Evolutionary conservation across 176 grass and related monocot genomes (phyloP), one percentile per base, ranked within the genome.

Genomic region (Oryza officinalis): DNA sequence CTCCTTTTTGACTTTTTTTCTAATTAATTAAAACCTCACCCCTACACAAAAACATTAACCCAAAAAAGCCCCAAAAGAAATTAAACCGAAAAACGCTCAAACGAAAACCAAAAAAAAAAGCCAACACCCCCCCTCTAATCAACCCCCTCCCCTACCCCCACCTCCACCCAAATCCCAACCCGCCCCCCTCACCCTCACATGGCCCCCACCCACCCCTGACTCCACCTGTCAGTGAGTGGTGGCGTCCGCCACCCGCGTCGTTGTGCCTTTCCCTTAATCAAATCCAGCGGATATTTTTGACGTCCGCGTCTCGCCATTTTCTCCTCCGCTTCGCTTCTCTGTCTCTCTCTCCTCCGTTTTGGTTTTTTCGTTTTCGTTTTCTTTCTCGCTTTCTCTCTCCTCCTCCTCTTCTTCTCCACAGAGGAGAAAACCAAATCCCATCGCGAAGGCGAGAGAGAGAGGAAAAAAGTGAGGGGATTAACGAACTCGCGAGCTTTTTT

Each of bases 271-370:
- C 70, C 40, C 79, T 89, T 88, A 95, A 95, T 87, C 72, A 90
- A 95, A 98, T 94, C 83, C 64, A 94, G 95, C 90, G 86, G 91
- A 95, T 83, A 49, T 49, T 83, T 92, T 93, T 98, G 96, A 98
- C 93, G 96, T 95, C 96, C 96, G 96, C 93, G 84, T 75, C 83
- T 77, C 87, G 41, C 59, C 37, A 71, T 81, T 89, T 83, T 90
- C 79, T 66, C 44, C 18, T 26, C 50, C 28, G 23, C 18, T 40
- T 4, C 7, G 12, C 32, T 32, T 37, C 22, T 41, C 6, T 37
- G 6, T 35, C 35, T 37, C 35, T 37, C 13, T 5, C 10, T 32
- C 11, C 68, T 41, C 27, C 13, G 45, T 5, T 46, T 46, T 46
- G 0, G 12, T 46, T 46, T 46, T 46, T 46, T 46, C 4, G 2